Evolutionary conservation across 2,329 filamentous ascomycete species (phyloP).

Genomic region (Fusarium globosum): DNA sequence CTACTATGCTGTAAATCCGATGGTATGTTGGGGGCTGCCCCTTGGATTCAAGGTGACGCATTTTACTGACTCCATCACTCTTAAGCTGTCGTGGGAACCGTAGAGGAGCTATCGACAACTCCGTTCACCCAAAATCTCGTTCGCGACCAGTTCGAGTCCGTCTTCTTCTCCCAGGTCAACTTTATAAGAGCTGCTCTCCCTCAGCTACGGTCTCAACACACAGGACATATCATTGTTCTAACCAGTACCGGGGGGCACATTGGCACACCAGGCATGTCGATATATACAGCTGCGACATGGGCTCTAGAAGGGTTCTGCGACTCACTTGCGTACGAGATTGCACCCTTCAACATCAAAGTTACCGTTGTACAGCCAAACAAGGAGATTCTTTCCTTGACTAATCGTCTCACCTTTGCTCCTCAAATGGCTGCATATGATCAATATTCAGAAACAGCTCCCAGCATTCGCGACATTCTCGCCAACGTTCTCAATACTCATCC

Average conservation of each 20-base stretch:
- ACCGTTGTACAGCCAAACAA: constrained; percentile 96
- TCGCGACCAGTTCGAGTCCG: constrained; percentile 90
- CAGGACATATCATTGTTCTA: constrained; percentile 89
- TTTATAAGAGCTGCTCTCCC: constrained; percentile 91
- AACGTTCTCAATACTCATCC: constrained; percentile 82
- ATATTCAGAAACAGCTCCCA: constrained; percentile 70
- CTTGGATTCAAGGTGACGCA: not conserved
- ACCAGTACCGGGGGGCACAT: constrained; percentile 93
- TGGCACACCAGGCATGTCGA: constrained; percentile 88
- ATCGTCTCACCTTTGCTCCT: constrained; percentile 86
- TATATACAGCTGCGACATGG: constrained; percentile 94
- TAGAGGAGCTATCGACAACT: constrained; percentile 86
- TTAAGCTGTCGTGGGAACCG: constrained; percentile 85
- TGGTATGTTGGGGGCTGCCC: constrained; percentile 60
- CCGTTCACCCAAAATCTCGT: constrained; percentile 80
- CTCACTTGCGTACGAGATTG: constrained; percentile 93
- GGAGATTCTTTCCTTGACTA: constrained; percentile 88
- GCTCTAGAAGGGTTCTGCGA: constrained; percentile 96
- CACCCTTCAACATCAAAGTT: constrained; percentile 96
- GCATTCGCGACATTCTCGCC: constrained; percentile 84
- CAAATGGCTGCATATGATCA: constrained; percentile 68
- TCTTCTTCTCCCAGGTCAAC: constrained; percentile 96
- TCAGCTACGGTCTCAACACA: constrained; percentile 80
- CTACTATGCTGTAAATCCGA: constrained; percentile 90
- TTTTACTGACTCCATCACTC: constrained; percentile 26